Evolutionary conservation across 306 rosid species (phyloP).

Genomic region (Lagenaria siceraria): DNA sequence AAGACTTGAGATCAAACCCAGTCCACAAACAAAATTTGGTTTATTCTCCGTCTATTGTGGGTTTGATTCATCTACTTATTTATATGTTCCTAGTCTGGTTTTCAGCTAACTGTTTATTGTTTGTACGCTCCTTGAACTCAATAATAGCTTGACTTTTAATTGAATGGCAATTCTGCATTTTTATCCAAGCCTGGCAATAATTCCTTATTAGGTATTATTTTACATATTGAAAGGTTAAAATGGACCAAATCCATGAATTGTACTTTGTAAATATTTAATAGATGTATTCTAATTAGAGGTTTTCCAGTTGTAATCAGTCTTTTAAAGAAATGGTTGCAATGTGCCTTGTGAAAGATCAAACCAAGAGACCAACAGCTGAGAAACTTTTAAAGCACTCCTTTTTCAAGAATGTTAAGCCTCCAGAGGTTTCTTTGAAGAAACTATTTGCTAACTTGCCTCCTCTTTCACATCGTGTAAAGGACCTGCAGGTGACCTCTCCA

Average conservation of each 20-base stretch:
- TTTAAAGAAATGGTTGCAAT: slow-evolving; percentile 99
- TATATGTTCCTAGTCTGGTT: not conserved
- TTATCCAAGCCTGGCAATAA: not conserved
- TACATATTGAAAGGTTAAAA: not conserved
- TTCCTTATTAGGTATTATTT: not conserved
- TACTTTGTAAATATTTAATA: slow-evolving; percentile 14
- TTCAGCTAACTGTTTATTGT: not conserved
- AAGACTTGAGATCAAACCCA: not conserved
- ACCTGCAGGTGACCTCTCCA: slow-evolving; percentile 63
- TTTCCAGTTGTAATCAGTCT: slow-evolving; percentile 98
- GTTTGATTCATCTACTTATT: not conserved
- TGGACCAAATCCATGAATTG: slow-evolving; percentile 1
- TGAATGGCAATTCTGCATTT: not conserved
- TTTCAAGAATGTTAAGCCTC: slow-evolving; percentile 83
- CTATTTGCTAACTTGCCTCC: slow-evolving; percentile 83
- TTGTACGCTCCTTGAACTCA: not conserved
- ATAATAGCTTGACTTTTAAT: not conserved
- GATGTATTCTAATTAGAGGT: slow-evolving; percentile 81
- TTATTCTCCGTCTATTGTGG: not conserved
- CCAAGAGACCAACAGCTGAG: slow-evolving; percentile 91
- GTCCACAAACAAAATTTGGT: not conserved
- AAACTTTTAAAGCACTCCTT: slow-evolving; percentile 84
- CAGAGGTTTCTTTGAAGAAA: slow-evolving; percentile 84
- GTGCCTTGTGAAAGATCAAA: slow-evolving; percentile 99
- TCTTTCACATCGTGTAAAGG: slow-evolving; percentile 88